Evolutionary conservation across 164 flowering plant genomes (phyloP).

Genomic region (Magnolia kwangsiensis): DNA sequence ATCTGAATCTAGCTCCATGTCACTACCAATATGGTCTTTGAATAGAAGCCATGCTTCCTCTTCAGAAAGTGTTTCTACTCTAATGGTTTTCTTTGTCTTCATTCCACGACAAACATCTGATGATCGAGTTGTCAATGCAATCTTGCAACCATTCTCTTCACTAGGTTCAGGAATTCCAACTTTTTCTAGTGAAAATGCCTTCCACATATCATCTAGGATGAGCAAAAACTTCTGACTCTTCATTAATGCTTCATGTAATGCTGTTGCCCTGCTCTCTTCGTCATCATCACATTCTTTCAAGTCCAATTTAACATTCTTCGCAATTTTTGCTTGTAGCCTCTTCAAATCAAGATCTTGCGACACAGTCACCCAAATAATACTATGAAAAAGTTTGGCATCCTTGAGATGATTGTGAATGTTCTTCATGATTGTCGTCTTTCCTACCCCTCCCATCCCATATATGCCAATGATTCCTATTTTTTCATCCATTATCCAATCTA

Average conservation of each 20-base stretch:
- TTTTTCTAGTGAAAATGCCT: background rate
- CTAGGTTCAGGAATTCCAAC: constrained; percentile 8
- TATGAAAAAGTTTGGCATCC: background rate
- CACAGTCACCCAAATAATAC: constrained; percentile 6
- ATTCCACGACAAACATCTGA: constrained; percentile 7
- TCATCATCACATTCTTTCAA: background rate
- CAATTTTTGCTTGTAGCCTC: background rate
- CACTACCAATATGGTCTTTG: constrained; percentile 2
- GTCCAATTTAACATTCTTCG: background rate
- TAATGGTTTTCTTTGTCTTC: constrained; percentile 5
- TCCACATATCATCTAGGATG: constrained; percentile 15
- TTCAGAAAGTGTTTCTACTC: constrained; percentile 10
- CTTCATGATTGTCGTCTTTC: constrained; percentile 17
- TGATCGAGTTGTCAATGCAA: constrained; percentile 6
- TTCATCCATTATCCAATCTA: background rate
- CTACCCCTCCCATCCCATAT: constrained; percentile 21
- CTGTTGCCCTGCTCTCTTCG: background rate
- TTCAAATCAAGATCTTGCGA: constrained; percentile 4
- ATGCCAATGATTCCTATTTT: constrained; percentile 9
- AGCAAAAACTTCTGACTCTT: constrained; percentile 8
- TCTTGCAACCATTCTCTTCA: constrained; percentile 2
- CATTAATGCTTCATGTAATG: background rate
- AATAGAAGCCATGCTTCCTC: constrained; percentile 13
- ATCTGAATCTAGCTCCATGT: background rate
- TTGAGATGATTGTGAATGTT: constrained; percentile 8